Evolutionary conservation across 371 early-diverging fungal genomes (phyloP), one percentile per base, ranked within the genome.

Genomic region (Mucor plumbeus): DNA sequence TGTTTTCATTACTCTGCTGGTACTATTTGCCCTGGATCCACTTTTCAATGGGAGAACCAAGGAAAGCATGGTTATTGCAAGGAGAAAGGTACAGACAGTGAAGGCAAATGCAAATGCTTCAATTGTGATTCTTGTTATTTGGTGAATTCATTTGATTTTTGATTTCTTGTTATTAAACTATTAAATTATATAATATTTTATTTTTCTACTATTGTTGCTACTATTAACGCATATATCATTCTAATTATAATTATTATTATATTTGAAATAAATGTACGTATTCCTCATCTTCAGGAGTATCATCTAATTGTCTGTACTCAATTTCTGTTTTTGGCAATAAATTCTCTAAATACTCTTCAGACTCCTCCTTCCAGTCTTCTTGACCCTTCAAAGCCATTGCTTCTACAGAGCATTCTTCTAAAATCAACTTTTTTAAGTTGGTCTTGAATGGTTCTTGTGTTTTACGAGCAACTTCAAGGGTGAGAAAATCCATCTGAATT

Each of bases 1-100:
- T 53, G 53, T 4, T 53, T 53, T 3, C 8, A 21, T 10, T 53
- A 26, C 31, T 31, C 4, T 13, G 53, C 21, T 1, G 31, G 31
- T 1, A 14, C 31, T 10, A 53, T 53, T 5, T 53, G 53, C 14
- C 53, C 53, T 3, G 53, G 53, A 31, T 53, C 53, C 26, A 53
- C 53, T 10, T 26, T 53, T 53, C 53, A 53, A 10, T 53, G 17
- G 7, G 53, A 53, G 21, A 26, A 3, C 5, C 10, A 26, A 53
- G 53, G 53, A 17, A 53, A 53, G 11, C 53, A 53, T 53, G 53
- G 53, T 13, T 53, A 53, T 14, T 53, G 53, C 14, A 53, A 53
- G 14, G 13, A 53, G 21, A 53, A 53, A 6, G n/a, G 44, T 17
- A 17, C 21, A 21, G 53, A 53, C 13, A 21, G 1, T 8, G 21